phyloP scores from a whole-genome alignment of 2,329 filamentous ascomycete species.

The Stachybotrys chlorohalonatus region DNA sequence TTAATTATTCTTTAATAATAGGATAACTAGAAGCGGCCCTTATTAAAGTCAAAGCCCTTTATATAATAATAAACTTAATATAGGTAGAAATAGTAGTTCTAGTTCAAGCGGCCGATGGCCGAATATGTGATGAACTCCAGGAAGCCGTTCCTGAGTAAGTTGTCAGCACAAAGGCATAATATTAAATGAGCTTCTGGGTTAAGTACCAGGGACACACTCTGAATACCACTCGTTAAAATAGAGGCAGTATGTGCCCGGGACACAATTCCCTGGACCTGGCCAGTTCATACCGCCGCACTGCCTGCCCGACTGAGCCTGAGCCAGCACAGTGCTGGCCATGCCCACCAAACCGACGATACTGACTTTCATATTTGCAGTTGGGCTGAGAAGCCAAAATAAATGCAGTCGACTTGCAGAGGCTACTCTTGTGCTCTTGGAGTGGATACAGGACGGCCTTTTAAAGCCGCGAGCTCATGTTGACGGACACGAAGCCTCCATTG shows the following conservation, averaged over 20 bases:
- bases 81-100: background rate
- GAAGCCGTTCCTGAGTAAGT: background rate
- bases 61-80: background rate
- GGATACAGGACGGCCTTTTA: background rate
- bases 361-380: background rate
- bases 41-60: background rate
- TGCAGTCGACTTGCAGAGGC: background rate
- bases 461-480: background rate
- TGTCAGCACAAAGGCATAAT: background rate
- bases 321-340: background rate
- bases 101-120: background rate
- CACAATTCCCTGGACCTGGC: constrained; percentile 4
- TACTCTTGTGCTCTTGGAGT: background rate
- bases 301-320: constrained; percentile 3
- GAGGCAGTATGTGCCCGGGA: constrained; percentile 4
- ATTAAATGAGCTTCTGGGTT: background rate
- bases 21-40: background rate
- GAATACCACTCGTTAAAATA: constrained; percentile 6
- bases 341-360: background rate
- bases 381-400: background rate
- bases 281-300: constrained; percentile 6
- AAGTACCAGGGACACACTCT: constrained; percentile 6
- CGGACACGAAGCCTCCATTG: background rate
- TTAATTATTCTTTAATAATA: too few species aligned
- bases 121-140: background rate